Percentiles rank a stretch among this genome's conserved stretches.
Conservation (phyloP, 352 stramenopile species). For the Phytopythium ostracodes region DNA sequence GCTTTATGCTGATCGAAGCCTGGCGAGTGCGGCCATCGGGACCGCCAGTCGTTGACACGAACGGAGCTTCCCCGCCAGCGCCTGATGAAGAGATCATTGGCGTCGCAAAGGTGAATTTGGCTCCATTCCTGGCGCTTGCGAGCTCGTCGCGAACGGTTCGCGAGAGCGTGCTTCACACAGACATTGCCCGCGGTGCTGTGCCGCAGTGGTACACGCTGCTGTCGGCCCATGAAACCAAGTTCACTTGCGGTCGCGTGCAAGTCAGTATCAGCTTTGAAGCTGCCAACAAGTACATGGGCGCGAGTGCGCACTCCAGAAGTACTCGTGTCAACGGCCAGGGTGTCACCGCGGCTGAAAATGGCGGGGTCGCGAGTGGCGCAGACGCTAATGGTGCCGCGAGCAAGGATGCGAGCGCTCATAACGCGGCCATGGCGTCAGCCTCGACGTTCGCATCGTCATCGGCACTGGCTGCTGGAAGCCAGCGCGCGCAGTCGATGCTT, state of each 20-base stretch:
- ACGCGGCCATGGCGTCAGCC: not conserved
- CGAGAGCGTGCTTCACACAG: conserved; percentile 78
- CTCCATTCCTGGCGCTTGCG: conserved; percentile 80
- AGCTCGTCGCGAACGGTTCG: conserved; percentile 77
- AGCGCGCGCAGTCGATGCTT: conserved; percentile 42
- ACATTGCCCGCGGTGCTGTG: conserved; percentile 79
- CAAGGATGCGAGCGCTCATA: not conserved
- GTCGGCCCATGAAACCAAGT: conserved; percentile 80
- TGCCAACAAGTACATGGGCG: conserved; percentile 11
- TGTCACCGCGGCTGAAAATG: not conserved
- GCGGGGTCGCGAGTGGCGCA: not conserved
- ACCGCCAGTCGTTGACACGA: not conserved
- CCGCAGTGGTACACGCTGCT: conserved; percentile 86
- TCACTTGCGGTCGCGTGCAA: conserved; percentile 80
- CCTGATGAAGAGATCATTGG: conserved; percentile 70
- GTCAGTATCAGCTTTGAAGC: conserved; percentile 85
- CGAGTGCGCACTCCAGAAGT: not conserved
- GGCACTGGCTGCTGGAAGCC: conserved; percentile 20
- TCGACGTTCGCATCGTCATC: not conserved
- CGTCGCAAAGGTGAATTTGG: conserved; percentile 85
- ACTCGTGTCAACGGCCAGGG: not conserved
- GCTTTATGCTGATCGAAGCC: conserved; percentile 86
- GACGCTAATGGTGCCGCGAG: not conserved
- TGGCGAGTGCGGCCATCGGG: conserved; percentile 51
- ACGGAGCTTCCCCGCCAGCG: conserved; percentile 17